Base-by-base conservation (phyloP, 2,329 filamentous ascomycete species). In the Claviceps sp. region DNA sequence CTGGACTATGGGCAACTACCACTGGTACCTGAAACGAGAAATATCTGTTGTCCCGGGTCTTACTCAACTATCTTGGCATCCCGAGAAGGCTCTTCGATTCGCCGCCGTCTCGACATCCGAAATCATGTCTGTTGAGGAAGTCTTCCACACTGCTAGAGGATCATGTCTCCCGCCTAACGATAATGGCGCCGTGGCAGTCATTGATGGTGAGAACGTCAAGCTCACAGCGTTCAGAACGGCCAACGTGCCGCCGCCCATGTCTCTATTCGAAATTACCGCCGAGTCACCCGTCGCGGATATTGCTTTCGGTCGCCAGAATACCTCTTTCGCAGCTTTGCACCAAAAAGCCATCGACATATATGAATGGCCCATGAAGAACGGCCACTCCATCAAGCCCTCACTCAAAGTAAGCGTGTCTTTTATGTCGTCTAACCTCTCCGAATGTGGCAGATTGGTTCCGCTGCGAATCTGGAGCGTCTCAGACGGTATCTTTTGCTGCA, bases 1-100 rank as follows among this genome's bases (percentile, higher is more conserved):
- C 1, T 98, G 93, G 93, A 95, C 89, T 0, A 95, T 85, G 77
- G 87, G 89, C 19, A 98, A 98, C 65, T 98, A 98, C 60, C 88
- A 97, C 64, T 98, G 93, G 80, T 97, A 97, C 65, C 74, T 98
- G 16, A 98, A 98, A 70, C 89, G 95, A 65, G 89, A 96, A 64
- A 74, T 96, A 6, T 68, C 71, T 6, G 70, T 76, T 6, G 59
- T 65, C 7, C 61, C 59, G 13, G 58, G 60, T 3, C 60, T 67
- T 41, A 50, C 61, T 47, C 59, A 64, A 41, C 57, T 80, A n/a
- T 64, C 72, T 1, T 98, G 93, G 93, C 89, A 98, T 65, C 80
- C 88, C 1, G 93, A 97, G 63, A 89, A 86, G 64, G 72, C 89
- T 3, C 71, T 96, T 38, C 78, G 81, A 14, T 74, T 93, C 48